phyloP scores from a whole-genome alignment of 805 yeast genomes.

The Saturnispora kantuleensis region DNA sequence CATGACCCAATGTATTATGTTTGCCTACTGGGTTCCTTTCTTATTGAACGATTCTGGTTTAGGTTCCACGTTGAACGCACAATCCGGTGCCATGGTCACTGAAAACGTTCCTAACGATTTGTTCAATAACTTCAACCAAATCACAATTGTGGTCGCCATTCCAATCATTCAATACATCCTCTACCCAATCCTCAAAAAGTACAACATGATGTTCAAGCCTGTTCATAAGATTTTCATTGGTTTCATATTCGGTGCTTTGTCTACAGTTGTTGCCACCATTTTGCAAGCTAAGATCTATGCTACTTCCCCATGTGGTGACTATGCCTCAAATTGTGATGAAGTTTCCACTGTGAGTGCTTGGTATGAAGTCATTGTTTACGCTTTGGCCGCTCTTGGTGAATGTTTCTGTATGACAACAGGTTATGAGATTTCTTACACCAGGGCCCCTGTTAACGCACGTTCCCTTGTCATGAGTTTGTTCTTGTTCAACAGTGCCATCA shows the following conservation, averaged over 20 bases:
- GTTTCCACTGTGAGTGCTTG: conserved; percentile 27
- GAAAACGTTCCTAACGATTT: conserved; percentile 49
- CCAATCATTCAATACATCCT: conserved; percentile 39
- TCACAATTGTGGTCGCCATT: conserved; percentile 41
- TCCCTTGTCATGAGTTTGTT: conserved; percentile 40
- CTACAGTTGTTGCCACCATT: conserved; percentile 42
- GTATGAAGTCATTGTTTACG: conserved; percentile 24
- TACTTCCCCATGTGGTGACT: conserved; percentile 43
- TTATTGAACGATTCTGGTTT: conserved; percentile 38
- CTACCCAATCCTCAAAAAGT: conserved; percentile 39
- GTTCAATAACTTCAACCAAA: conserved; percentile 44
- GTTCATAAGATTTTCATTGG: conserved; percentile 38
- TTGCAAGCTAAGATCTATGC: conserved; percentile 38
- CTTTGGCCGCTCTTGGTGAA: conserved; percentile 40
- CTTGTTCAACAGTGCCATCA: conserved; percentile 32
- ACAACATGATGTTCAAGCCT: conserved; percentile 34
- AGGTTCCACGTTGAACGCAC: conserved; percentile 39
- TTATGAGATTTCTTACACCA: conserved; percentile 43
- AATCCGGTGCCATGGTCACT: conserved; percentile 44
- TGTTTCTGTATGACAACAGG: conserved; percentile 43
- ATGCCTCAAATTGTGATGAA: conserved; percentile 30
- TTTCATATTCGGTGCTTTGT: conserved; percentile 35
- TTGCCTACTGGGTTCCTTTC: conserved; percentile 32
- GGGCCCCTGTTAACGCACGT: conserved; percentile 44
- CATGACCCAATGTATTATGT: conserved; percentile 35